Conservation (phyloP, 164 flowering plant genomes). For the Magnolia changhungtana region DNA sequence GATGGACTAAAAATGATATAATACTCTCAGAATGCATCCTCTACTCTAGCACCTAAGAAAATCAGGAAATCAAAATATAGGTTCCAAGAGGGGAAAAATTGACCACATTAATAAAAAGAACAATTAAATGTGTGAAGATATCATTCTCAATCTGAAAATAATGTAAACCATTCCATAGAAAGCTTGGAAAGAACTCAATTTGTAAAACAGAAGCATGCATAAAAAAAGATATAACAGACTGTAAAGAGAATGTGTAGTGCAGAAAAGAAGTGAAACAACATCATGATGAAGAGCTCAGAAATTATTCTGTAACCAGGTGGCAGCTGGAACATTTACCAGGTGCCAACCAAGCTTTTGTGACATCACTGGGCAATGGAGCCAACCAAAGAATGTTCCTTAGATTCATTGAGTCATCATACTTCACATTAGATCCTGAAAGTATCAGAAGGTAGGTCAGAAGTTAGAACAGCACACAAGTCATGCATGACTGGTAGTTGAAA, state of each 20-base stretch:
- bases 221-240: background rate
- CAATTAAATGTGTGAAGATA: no score
- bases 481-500: no score
- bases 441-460: background rate
- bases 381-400: slow-evolving; percentile 94
- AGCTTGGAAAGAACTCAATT: background rate
- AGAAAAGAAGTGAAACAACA: background rate
- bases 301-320: background rate
- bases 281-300: background rate
- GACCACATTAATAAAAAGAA: no score
- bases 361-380: slow-evolving; percentile 81
- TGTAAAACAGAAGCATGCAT: background rate
- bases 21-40: no score
- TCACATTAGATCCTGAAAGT: slow-evolving; percentile 65
- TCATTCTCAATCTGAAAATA: no score
- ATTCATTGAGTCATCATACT: slow-evolving; percentile 76
- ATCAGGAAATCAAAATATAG: no score
- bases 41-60: no score
- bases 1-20: no score
- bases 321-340: slow-evolving; percentile 55
- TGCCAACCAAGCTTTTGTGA: slow-evolving; percentile 60
- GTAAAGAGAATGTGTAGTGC: background rate
- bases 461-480: background rate
- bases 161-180: background rate
- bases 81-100: no score